Percentiles rank a stretch among this genome's conserved stretches.
phyloP scores from a whole-genome alignment of 495 filamentous ascomycete genomes.

The Penicillium silybi region DNA sequence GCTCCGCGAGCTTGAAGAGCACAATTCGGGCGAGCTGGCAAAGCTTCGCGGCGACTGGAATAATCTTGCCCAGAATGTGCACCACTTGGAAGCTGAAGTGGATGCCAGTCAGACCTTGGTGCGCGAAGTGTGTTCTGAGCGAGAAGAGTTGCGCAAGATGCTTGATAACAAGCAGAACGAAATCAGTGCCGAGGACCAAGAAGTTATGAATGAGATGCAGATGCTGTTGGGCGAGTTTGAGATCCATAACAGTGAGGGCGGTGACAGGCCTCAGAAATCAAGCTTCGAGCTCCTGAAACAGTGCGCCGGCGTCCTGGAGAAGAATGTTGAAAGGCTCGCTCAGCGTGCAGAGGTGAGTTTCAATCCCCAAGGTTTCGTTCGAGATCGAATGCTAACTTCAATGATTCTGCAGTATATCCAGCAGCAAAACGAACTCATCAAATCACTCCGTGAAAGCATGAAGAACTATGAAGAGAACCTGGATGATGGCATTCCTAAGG shows the following conservation, averaged over 20 bases:
- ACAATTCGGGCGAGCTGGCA: slow-evolving; percentile 40
- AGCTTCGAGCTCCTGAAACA: slow-evolving; percentile 41
- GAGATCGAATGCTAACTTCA: slow-evolving; percentile 10
- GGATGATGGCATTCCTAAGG: slow-evolving; percentile 43
- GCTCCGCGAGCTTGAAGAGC: slow-evolving; percentile 44
- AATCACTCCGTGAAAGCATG: slow-evolving; percentile 53
- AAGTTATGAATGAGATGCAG: slow-evolving; percentile 44
- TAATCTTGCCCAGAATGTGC: slow-evolving; percentile 34
- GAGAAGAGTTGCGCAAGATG: slow-evolving; percentile 41
- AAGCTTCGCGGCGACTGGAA: slow-evolving; percentile 46
- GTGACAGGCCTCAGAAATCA: slow-evolving; percentile 34
- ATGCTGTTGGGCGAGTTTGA: slow-evolving; percentile 40
- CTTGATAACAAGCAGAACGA: slow-evolving; percentile 39
- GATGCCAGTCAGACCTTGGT: slow-evolving; percentile 38
- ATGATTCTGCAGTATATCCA: slow-evolving; percentile 49
- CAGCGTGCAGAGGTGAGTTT: slow-evolving; percentile 46
- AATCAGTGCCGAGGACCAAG: slow-evolving; percentile 38
- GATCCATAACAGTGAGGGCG: slow-evolving; percentile 29
- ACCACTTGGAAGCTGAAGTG: slow-evolving; percentile 39
- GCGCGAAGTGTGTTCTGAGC: slow-evolving; percentile 39
- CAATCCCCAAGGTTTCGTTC: not conserved
- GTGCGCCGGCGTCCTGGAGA: slow-evolving; percentile 42
- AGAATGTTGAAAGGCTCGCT: slow-evolving; percentile 43
- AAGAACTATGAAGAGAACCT: slow-evolving; percentile 47
- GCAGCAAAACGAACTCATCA: slow-evolving; percentile 57